phyloP scores from a whole-genome alignment of 805 yeast genomes.

The Yarrowia porcina region DNA sequence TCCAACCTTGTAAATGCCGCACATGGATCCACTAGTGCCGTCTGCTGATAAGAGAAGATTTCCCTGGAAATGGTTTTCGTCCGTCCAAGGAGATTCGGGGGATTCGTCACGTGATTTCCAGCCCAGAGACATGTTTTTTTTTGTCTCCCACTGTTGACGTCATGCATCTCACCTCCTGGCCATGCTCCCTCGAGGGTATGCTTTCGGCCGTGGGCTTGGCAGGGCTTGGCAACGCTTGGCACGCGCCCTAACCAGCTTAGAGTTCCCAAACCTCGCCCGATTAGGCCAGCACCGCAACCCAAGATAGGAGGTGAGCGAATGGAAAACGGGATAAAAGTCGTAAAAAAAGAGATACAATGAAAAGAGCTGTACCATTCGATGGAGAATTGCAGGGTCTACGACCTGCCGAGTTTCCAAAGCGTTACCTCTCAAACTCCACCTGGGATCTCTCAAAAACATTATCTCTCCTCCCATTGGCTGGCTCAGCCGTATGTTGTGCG shows the following conservation, averaged over 20 bases:
- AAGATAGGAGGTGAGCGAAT: not conserved
- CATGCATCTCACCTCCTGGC: not conserved
- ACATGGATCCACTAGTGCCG: not conserved
- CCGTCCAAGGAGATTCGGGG: too few relatives aligned
- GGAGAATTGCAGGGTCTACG: too few relatives aligned
- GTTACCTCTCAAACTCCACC: too few relatives aligned
- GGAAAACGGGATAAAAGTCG: too few relatives aligned
- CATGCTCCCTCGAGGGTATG: not conserved
- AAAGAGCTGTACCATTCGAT: too few relatives aligned
- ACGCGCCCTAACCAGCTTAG: not conserved
- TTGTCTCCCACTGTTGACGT: not conserved
- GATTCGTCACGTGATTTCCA: too few relatives aligned
- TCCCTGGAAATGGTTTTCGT: not conserved
- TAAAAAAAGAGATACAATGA: too few relatives aligned
- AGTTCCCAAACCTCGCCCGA: not conserved
- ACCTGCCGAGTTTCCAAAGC: too few relatives aligned
- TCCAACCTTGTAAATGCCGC: slow-evolving; percentile 7
- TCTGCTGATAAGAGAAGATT: not conserved
- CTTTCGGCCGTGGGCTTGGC: slow-evolving; percentile 3
- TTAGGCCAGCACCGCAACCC: not conserved
- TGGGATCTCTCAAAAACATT: too few relatives aligned
- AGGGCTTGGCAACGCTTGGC: slow-evolving; percentile 9
- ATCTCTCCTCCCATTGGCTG: not conserved
- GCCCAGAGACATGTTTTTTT: too few relatives aligned
- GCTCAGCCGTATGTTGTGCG: slow-evolving; percentile 1